These are phyloP conservation scores for Rugiboletus extremiorientalis DNA, from an alignment of 1,284 basidiomycete species.

Conservation along the genomic window DNA sequence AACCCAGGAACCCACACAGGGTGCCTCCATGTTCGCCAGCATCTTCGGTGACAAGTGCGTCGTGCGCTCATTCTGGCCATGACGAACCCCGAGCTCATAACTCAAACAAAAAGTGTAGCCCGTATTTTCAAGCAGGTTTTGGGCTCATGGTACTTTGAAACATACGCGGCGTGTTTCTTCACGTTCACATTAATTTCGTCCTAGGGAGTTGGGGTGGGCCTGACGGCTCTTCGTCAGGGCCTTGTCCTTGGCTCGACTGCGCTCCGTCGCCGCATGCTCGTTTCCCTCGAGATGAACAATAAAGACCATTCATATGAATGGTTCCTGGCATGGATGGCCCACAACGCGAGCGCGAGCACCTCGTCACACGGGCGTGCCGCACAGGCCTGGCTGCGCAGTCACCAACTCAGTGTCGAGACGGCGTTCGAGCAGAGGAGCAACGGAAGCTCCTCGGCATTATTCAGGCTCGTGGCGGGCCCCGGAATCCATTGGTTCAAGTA, in stretches of 20 bases:
- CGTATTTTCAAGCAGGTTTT: constrained; percentile 95
- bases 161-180: not conserved
- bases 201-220: constrained; percentile 84
- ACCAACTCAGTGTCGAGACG: constrained; percentile 96
- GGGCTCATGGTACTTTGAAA: constrained; percentile 82
- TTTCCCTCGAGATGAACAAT: constrained; percentile 95
- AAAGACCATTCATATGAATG: constrained; percentile 95
- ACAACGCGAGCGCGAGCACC: constrained; percentile 45
- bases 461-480: constrained; percentile 93
- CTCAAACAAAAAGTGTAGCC: constrained; percentile 57
- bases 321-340: constrained; percentile 98
- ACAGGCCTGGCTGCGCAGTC: constrained; percentile 68
- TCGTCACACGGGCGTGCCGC: constrained; percentile 33
- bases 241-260: constrained; percentile 69
- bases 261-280: constrained; percentile 88
- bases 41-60: constrained; percentile 38
- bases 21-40: constrained; percentile 12
- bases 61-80: not conserved
- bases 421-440: constrained; percentile 85
- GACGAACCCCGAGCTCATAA: constrained; percentile 11
- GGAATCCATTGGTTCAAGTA: constrained; percentile 95
- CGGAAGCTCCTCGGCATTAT: constrained; percentile 83
- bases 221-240: constrained; percentile 74
- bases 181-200: constrained; percentile 7
- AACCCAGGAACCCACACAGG: constrained; percentile 8